Evolutionary conservation across 2,329 filamentous ascomycete genomes (phyloP).

Genomic region (Colletotrichum sp.): DNA sequence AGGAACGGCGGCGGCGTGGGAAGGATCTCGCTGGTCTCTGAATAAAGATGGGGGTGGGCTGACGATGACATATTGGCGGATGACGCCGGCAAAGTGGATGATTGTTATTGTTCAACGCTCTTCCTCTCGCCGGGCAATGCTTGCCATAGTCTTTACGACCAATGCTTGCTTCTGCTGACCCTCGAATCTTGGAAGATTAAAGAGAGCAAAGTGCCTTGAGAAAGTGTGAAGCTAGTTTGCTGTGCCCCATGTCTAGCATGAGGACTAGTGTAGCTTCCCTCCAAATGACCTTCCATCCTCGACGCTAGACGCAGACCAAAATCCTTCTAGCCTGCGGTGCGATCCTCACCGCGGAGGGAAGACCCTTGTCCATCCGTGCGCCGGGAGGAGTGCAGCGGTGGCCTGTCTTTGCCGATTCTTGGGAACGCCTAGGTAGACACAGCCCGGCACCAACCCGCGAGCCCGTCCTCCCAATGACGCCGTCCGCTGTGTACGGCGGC

Average conservation of each 20-base stretch:
- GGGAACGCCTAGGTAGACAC: conserved; percentile 6
- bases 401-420: conserved; percentile 15
- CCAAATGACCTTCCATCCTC: not conserved
- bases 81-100: not conserved
- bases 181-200: not conserved
- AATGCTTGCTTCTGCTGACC: not conserved
- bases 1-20: not conserved
- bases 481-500: not conserved
- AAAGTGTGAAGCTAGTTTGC: not conserved
- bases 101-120: not conserved
- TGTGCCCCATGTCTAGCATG: not conserved
- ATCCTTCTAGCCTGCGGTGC: not conserved
- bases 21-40: not conserved
- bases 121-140: not conserved
- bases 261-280: not conserved
- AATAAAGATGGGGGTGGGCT: not conserved
- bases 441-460: not conserved
- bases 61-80: not conserved
- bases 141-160: not conserved
- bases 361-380: not conserved
- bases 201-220: not conserved
- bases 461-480: not conserved
- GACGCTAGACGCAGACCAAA: conserved; percentile 1
- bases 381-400: conserved; percentile 8
- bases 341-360: not conserved